A percentile compares a stretch with the other conserved stretches of the same genome.
These are phyloP conservation scores for Rhizopogon salebrosus DNA, from an alignment of 768 basidiomycete genomes.

Conservation along the genomic window DNA sequence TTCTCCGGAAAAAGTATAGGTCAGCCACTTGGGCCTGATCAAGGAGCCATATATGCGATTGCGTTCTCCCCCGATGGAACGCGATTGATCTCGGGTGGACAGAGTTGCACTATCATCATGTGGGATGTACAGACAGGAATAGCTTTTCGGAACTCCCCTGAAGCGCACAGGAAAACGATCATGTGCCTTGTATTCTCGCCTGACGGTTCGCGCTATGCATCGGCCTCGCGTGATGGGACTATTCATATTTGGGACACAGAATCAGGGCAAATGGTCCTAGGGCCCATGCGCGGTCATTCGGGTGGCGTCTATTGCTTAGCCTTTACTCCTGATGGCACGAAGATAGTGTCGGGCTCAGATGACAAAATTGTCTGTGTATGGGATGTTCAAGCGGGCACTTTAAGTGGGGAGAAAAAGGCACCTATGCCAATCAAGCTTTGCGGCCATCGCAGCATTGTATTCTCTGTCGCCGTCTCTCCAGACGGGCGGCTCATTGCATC, in stretches of 20 bases:
- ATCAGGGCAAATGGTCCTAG: slow-evolving; percentile 11
- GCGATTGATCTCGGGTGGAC: slow-evolving; percentile 20
- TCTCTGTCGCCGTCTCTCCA: slow-evolving; percentile 26
- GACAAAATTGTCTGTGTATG: slow-evolving; percentile 25
- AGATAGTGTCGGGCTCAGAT: slow-evolving; percentile 26
- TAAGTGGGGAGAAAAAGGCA: slow-evolving; percentile 5
- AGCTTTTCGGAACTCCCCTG: slow-evolving; percentile 12
- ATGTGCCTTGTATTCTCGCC: slow-evolving; percentile 28
- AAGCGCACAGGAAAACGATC: slow-evolving; percentile 19
- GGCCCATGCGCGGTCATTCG: slow-evolving; percentile 12
- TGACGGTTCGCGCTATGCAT: slow-evolving; percentile 18
- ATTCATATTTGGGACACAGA: slow-evolving; percentile 24
- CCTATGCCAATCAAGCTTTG: slow-evolving; percentile 9
- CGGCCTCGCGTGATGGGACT: slow-evolving; percentile 25
- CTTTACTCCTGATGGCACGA: slow-evolving; percentile 25
- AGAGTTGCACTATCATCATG: slow-evolving; percentile 20
- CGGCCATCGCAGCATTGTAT: slow-evolving; percentile 20
- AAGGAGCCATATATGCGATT: slow-evolving; percentile 17
- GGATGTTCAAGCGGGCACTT: slow-evolving; percentile 18
- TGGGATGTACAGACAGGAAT: slow-evolving; percentile 18
- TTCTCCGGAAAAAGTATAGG: slow-evolving; percentile 17
- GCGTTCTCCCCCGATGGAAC: slow-evolving; percentile 26
- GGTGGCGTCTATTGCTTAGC: slow-evolving; percentile 19
- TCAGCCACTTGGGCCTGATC: slow-evolving; percentile 14
- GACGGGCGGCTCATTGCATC: slow-evolving; percentile 23